Evolutionary conservation across 2,329 filamentous ascomycete species (phyloP), one percentile per base, ranked within the genome.

Genomic region (Ophiostoma triangulosporum): DNA sequence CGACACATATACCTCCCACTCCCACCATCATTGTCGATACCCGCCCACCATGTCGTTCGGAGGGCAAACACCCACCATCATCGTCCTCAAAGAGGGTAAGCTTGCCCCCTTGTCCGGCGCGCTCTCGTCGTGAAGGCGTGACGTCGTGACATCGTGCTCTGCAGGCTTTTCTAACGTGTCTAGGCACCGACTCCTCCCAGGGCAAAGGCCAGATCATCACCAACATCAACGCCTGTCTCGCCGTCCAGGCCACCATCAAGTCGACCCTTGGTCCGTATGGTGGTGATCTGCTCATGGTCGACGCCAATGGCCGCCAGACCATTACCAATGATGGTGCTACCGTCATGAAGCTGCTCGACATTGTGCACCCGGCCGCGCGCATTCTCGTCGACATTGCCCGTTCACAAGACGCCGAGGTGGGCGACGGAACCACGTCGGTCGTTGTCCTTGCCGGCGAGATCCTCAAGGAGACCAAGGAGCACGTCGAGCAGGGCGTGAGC

Each of bases 301-400:
- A 97, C 70, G 84, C 83, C 69, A 96, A 96, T 76, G 93, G 93
- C 69, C 84, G 74, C 69, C 89, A 96, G 73, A 98, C 93, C 53
- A 97, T 98, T 67, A 98, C 93, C 63, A 98, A 98, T 72, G 93
- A 98, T 73, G 93, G 93, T 66, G 93, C 93, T 49, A 98, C 93
- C 50, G 93, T 97, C 57, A 98, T 98, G 93, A 97, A 96, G 83
- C 86, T 98, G 53, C 86, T 98, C 67, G 93, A 98, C 68, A 97
- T 98, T 64, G 88, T 98, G 58, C 93, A 98, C 74, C 93, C 93
- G 62, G 93, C 93, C 61, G 93, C 93, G 63, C 84, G 90, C 69
- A 93, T 98, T 68, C 86, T 98, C 65, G 94, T 93, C 69, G 93
- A 98, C 68, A 98, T 98, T 66, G 91, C 93, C 59, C 84, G 93